These are phyloP conservation scores for Pleurostoma richardsiae DNA, from an alignment of 2,329 filamentous ascomycete genomes.

Conservation along the genomic window DNA sequence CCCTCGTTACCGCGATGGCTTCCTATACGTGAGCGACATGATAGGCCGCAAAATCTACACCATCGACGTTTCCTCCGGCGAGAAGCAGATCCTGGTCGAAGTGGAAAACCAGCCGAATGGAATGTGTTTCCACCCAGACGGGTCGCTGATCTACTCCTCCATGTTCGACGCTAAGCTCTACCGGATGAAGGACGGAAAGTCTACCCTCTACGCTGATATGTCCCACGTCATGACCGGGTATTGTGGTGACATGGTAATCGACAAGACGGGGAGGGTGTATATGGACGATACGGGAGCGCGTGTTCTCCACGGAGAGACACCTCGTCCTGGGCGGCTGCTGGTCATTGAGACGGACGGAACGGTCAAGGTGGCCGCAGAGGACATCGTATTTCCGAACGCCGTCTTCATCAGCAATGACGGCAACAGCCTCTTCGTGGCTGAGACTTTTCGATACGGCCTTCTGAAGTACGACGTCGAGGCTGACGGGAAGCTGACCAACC, in stretches of 20 bases:
- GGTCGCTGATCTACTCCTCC: conserved; percentile 2
- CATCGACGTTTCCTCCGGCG: neutral
- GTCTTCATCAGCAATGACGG: neutral
- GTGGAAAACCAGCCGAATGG: conserved; percentile 2
- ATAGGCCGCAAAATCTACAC: conserved; percentile 1
- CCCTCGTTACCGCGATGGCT: neutral
- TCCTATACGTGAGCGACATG: conserved; percentile 1
- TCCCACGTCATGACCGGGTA: conserved; percentile 1
- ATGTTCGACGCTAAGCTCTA: conserved; percentile 2
- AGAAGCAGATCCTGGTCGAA: neutral
- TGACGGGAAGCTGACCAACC: neutral
- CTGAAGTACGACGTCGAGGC: neutral
- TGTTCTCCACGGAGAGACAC: conserved; percentile 1
- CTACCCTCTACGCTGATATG: conserved; percentile 1
- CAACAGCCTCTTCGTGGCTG: neutral
- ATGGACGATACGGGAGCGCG: conserved; percentile 1
- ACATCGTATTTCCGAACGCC: neutral
- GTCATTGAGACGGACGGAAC: neutral
- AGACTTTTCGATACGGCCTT: neutral
- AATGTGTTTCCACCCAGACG: conserved; percentile 1
- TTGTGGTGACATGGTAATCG: conserved; percentile 2
- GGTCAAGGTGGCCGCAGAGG: neutral
- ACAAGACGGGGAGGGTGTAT: neutral
- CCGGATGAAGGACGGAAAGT: neutral
- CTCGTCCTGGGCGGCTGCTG: neutral